Evolutionary conservation across 805 yeast genomes (phyloP).

Genomic region (Zygosaccharomyces bisporus): DNA sequence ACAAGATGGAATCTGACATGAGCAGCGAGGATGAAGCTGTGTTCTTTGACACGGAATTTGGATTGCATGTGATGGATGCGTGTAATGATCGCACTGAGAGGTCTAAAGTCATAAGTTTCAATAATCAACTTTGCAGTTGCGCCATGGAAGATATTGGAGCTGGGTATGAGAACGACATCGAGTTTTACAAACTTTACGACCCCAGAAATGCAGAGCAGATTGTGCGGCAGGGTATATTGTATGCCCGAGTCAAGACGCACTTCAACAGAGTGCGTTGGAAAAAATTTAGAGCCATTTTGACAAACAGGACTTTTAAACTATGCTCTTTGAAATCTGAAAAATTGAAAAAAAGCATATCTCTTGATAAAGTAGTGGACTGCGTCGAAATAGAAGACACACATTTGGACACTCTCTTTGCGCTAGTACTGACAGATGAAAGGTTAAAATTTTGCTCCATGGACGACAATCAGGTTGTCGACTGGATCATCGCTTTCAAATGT

Average conservation of each 20-base stretch:
- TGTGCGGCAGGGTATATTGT: slow-evolving; percentile 18
- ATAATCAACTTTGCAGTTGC: neutral
- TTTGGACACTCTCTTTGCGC: slow-evolving; percentile 18
- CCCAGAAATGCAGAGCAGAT: slow-evolving; percentile 16
- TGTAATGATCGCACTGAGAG: neutral
- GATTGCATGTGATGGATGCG: slow-evolving; percentile 5
- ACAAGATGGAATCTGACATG: neutral
- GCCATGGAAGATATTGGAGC: neutral
- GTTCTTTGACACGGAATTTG: slow-evolving; percentile 4
- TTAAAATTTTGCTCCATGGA: slow-evolving; percentile 19
- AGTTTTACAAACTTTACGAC: slow-evolving; percentile 22
- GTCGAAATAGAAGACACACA: slow-evolving; percentile 18
- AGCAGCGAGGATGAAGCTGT: slow-evolving; percentile 9
- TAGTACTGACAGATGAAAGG: slow-evolving; percentile 21
- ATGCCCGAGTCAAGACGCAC: slow-evolving; percentile 17
- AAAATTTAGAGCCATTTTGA: slow-evolving; percentile 16
- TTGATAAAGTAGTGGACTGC: slow-evolving; percentile 22
- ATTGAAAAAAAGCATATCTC: slow-evolving; percentile 12
- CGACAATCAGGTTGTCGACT: slow-evolving; percentile 24
- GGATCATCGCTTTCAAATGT: slow-evolving; percentile 26
- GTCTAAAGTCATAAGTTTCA: neutral
- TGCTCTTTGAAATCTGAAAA: slow-evolving; percentile 19
- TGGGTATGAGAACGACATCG: slow-evolving; percentile 15
- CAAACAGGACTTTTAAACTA: slow-evolving; percentile 17
- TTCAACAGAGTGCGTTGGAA: slow-evolving; percentile 25